Evolutionary conservation across 805 yeast species (phyloP), one percentile per base, ranked within the genome.

Genomic region (Candida vartiovaarae): DNA sequence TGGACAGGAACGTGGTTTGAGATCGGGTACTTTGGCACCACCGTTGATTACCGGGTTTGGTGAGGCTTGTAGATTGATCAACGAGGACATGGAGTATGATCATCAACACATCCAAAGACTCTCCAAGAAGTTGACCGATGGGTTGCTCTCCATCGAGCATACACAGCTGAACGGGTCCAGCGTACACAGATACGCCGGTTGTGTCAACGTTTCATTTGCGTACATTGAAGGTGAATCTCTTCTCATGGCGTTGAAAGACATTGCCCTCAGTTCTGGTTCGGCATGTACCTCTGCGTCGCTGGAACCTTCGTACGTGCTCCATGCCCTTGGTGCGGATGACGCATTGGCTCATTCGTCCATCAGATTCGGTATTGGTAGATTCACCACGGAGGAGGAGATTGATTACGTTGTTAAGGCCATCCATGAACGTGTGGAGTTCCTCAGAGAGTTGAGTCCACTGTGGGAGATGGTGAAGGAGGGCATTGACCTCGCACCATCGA

Each of bases 391-490:
- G 56, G 95, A 79, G 41, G 99, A 93, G 67, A 78, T 93, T 42
- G 98, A 93, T 62, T 93, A 90, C 61, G 99, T 93, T 39, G 74
- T 93, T 51, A 72, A 83, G 46, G 96, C 96, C 10, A 87, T 93
- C 46, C 73, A 78, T 44, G 90, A 87, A 63, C 80, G 97, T 66
- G 98, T 93, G 43, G 82, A 81, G 51, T 88, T 88, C 67, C 75
- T 93, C 62, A 80, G 99, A 67, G 91, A 89, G 60, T 74, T 93
- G 67, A 81, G 93, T 45, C 99, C 99, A 39, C 72, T 93, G 57
- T 93, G 98, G 98, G 99, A 93, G 70, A 90, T 93, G 98, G 96
- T 88, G 45, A 96, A 93, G 67, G 98, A 93, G 53, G 99, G 99
- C 54, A 91, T 93, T 58, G 99, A 93, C 62, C 72, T 93, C 63